Conservation (phyloP, 805 yeast genomes). For the Metschnikowia henanensis region DNA sequence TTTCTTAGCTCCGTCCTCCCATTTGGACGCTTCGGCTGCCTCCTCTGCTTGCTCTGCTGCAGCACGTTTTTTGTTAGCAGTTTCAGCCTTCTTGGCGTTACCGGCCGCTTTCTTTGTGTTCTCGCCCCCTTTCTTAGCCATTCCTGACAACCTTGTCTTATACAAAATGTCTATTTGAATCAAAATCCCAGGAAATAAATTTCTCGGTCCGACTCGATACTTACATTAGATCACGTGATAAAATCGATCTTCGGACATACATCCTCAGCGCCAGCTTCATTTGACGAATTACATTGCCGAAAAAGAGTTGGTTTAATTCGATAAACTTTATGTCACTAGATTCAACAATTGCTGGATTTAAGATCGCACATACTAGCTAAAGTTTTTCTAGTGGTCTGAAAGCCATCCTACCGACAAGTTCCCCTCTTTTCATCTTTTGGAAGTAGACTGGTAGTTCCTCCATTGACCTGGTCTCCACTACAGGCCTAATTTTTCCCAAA, state of each 20-base stretch:
- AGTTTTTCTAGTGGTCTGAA: slow-evolving; percentile 20
- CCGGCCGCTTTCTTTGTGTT: slow-evolving; percentile 61
- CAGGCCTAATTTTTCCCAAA: slow-evolving; percentile 40
- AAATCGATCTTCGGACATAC: slow-evolving; percentile 9
- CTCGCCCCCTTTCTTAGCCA: slow-evolving; percentile 37
- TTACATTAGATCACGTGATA: slow-evolving; percentile 8
- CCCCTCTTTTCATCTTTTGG: slow-evolving; percentile 35
- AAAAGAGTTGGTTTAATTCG: no score
- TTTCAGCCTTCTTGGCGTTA: slow-evolving; percentile 65
- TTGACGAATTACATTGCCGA: no score
- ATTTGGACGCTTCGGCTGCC: slow-evolving; percentile 58
- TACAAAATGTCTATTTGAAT: no score
- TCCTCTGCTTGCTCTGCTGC: slow-evolving; percentile 48
- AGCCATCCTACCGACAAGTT: slow-evolving; percentile 44
- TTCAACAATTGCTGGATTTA: neutral
- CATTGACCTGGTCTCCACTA: slow-evolving; percentile 29
- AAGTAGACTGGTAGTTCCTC: slow-evolving; percentile 36
- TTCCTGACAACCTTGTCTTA: neutral
- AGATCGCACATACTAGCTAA: neutral
- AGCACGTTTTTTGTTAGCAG: slow-evolving; percentile 55
- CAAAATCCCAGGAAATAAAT: neutral
- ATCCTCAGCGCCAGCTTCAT: no score
- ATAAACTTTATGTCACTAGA: no score
- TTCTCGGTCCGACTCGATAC: neutral
- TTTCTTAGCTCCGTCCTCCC: slow-evolving; percentile 75